These are phyloP conservation scores for Apiotrichum domesticum DNA, from an alignment of 1,284 basidiomycete species.

Conservation along the genomic window DNA sequence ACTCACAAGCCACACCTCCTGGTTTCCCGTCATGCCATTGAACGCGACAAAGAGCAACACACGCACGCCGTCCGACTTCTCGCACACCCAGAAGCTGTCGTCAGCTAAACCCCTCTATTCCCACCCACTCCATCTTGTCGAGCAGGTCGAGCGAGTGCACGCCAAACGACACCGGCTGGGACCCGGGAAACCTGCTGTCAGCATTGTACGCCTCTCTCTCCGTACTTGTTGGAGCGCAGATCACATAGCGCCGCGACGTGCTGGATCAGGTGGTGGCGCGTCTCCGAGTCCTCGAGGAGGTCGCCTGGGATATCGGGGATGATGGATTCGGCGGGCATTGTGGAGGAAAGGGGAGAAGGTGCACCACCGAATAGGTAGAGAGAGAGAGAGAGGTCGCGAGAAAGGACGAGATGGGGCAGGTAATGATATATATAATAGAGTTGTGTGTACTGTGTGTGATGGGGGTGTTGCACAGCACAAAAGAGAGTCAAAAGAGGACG, in stretches of 20 bases:
- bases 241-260: conserved; percentile 62
- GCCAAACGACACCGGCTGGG: conserved; percentile 85
- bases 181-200: conserved; percentile 72
- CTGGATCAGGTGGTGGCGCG: conserved; percentile 57
- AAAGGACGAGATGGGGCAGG: too few species aligned
- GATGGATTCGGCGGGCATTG: conserved; percentile 23
- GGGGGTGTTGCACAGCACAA: too few species aligned
- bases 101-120: too few species aligned
- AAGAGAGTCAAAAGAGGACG: too few species aligned
- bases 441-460: too few species aligned
- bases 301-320: conserved; percentile 45
- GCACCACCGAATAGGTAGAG: too few species aligned
- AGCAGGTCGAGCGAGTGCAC: conserved; percentile 63
- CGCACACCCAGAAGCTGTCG: conserved; percentile 93
- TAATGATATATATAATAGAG: too few species aligned
- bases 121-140: conserved; percentile 72
- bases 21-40: conserved; percentile 52
- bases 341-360: too few species aligned
- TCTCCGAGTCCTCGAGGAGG: conserved; percentile 48
- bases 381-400: too few species aligned
- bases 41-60: conserved; percentile 76
- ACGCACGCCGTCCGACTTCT: conserved; percentile 97
- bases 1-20: conserved; percentile 72
- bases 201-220: background rate
- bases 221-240: conserved; percentile 56